Evolutionary conservation across 805 yeast genomes (phyloP).

Genomic region (Candida easanensis): DNA sequence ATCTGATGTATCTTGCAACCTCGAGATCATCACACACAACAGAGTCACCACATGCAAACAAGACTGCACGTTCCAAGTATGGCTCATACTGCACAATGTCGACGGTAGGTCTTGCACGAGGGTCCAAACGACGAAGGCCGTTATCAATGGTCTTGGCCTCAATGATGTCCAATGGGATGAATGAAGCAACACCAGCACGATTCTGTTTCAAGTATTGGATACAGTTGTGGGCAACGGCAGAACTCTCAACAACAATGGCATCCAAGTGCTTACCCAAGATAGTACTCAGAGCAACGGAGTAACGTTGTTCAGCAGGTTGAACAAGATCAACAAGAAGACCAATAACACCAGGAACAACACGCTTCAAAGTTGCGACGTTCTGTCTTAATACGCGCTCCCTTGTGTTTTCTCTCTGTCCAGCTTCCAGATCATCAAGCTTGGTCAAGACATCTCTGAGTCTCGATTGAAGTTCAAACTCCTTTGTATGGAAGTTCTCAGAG

Average conservation of each 20-base stretch:
- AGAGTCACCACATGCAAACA: constrained; percentile 76
- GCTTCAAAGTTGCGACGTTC: constrained; percentile 63
- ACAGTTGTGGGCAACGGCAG: constrained; percentile 68
- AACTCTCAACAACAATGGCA: constrained; percentile 76
- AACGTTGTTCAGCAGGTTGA: constrained; percentile 69
- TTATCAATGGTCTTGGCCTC: constrained; percentile 52
- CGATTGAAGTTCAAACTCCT: constrained; percentile 61
- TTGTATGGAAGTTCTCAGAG: constrained; percentile 36
- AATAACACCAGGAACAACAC: constrained; percentile 79
- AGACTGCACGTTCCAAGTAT: constrained; percentile 70
- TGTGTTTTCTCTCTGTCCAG: constrained; percentile 71
- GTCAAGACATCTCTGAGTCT: constrained; percentile 58
- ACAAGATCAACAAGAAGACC: constrained; percentile 82
- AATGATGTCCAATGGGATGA: constrained; percentile 84
- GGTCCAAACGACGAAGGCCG: constrained; percentile 50
- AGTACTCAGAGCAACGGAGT: constrained; percentile 70
- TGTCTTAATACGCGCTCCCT: constrained; percentile 71
- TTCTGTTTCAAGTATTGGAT: constrained; percentile 80
- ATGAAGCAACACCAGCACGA: constrained; percentile 79
- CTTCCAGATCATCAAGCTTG: constrained; percentile 68
- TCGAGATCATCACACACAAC: constrained; percentile 71
- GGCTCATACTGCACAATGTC: constrained; percentile 75
- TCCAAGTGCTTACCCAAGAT: constrained; percentile 78
- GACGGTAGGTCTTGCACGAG: constrained; percentile 59
- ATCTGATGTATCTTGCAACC: constrained; percentile 68